Evolutionary conservation across 805 yeast genomes (phyloP), one percentile per base, ranked within the genome.

Genomic region (Saccharomyces eubayanus): DNA sequence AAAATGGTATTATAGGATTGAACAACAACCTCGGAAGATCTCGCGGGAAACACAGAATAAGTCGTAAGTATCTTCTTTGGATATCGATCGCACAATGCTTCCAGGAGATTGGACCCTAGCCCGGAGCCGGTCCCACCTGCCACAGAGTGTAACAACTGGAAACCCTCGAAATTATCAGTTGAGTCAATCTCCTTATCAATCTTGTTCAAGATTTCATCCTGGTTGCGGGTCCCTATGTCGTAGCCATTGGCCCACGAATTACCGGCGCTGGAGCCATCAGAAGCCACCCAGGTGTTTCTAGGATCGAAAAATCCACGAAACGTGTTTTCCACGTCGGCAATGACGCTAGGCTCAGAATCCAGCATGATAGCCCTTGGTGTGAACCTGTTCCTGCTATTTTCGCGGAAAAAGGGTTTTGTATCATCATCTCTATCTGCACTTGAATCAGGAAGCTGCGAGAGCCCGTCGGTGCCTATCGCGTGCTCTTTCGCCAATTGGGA

Each of bases 61-160:
- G 98, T 89, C 54, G 87, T 87, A 8, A 88, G 74, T 50, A 94
- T 71, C 64, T 90, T 92, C 68, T 91, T 91, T 51, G 86, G 82
- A 66, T 83, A 92, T 52, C 89, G 74, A 67, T 94, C 99, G 53
- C 82, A 81, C 53, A 95, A 69, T 14, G 82, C 74, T 67, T 94
- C 97, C 41, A 94, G 70, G 47, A 94, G 61, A 53, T 80, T 79
- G 0, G 96, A 87, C 0, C 99, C 99, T 40, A 90, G 81, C 2
- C 99, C 99, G 0, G 97, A 87, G 0, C 99, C 99, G 0, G 99
- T 94, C 43, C 99, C 99, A 40, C 99, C 99, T 0, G 97, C 98
- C 4, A 94, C 96, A 3, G 97, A 87, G 70, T 94, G 99, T 51
- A 91, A 69, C 59, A 94, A 72, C 74, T 90, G 96, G 68, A 94